Conservation (phyloP, 768 basidiomycete species). For the Russula virescens region DNA sequence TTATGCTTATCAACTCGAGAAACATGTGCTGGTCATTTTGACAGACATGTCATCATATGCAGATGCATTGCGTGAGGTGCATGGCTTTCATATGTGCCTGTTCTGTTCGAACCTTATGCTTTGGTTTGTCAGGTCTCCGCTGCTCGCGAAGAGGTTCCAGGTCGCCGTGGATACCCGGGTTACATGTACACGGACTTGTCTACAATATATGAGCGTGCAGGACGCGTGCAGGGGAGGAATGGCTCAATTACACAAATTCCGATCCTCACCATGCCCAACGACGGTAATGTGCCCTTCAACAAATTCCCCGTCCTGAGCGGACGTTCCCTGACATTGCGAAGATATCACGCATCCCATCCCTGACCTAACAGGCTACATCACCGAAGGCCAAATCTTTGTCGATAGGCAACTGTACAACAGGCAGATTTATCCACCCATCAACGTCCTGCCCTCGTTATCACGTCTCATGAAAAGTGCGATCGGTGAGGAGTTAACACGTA, state of each 20-base stretch:
- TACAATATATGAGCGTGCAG: conserved; percentile 98
- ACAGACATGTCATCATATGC: conserved; percentile 99
- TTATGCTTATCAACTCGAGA: conserved; percentile 99
- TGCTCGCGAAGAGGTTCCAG: conserved; percentile 98
- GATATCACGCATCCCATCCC: conserved; percentile 99
- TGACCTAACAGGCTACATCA: conserved; percentile 98
- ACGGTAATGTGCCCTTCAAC: conserved; percentile 53
- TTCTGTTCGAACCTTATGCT: conserved; percentile 11
- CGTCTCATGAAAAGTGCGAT: conserved; percentile 99
- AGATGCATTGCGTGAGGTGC: conserved; percentile 88
- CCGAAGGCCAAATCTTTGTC: conserved; percentile 98
- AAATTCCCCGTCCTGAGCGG: conserved; percentile 15
- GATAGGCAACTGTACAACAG: conserved; percentile 96
- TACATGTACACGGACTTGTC: conserved; percentile 99
- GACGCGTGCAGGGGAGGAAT: conserved; percentile 94
- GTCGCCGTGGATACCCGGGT: conserved; percentile 96
- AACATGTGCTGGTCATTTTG: conserved; percentile 97
- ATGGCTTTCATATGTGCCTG: conserved; percentile 30
- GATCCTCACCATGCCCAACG: conserved; percentile 99
- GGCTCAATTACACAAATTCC: conserved; percentile 99
- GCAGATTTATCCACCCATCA: conserved; percentile 98
- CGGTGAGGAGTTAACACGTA: conserved; percentile 93
- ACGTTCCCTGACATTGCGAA: conserved; percentile 30
- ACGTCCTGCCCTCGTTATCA: conserved; percentile 96
- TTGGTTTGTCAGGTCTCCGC: conserved; percentile 70